Base-by-base conservation (phyloP, 2,329 filamentous ascomycete species). In the Colletotrichum melonis region DNA sequence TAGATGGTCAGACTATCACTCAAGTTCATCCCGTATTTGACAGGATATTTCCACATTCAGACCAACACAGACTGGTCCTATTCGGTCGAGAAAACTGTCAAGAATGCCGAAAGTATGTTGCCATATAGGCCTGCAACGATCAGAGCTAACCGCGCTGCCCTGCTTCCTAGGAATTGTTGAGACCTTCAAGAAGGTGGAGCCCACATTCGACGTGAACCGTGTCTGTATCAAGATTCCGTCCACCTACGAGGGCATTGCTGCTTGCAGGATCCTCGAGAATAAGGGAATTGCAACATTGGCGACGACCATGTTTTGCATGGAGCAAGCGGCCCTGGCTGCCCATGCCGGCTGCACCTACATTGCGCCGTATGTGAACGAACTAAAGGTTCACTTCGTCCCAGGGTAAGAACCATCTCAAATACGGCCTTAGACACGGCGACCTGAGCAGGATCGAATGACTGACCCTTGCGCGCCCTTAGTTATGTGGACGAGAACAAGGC, bases 351-450 rank as follows among this genome's bases (percentile, higher is more conserved):
- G 90, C 76, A 86, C 86, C 0, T 92, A 92, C 76, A 89, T 93
- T 56, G 89, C 91, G 0, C 91, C 91, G 0, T 93, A 92, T 74
- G 88, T 92, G 35, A 92, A 92, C 77, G 90, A 92, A 75, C 81
- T 93, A 54, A 88, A 87, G 75, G 91, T 91, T 5, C 90, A 92
- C 76, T 89, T 92, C 69, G 87, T 90, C 55, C 77, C 82, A 14
- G 82, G 80, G 85, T 89, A 78, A 76, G 81, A 9, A 3, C 5
- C 16, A 35, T n/a, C 49, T 28, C 11, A 12, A 12, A 26, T 22
- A 22, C 38, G 24, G 19, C 6, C 16, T 19, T 19, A 19, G 42
- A 30, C 9, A 52, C 14, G 19, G n/a, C 46, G 22, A 1, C 4
- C 4, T 16, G 19, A 57, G 32, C 30, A 32, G 16, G 16, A 8